A percentile compares a stretch with the other conserved stretches of the same genome.
Evolutionary conservation across 2,329 filamentous ascomycete genomes (phyloP).

Genomic region (Hirsutella minnesotensis): DNA sequence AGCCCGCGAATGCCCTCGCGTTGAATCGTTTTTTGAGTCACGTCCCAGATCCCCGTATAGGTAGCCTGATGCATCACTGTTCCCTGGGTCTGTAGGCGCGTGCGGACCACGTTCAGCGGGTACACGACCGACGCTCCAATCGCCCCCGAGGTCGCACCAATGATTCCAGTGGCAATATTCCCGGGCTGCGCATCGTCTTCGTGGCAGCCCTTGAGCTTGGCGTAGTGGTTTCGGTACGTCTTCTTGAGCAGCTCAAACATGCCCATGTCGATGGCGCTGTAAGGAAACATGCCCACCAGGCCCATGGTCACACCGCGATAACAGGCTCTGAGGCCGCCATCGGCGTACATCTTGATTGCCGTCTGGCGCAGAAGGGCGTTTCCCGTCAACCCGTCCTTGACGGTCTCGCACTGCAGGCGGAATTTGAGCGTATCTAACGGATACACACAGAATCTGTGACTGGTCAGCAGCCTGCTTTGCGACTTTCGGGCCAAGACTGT

Average conservation of each 20-base stretch:
- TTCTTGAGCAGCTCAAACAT: slow-evolving; percentile 91
- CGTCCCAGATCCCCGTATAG: slow-evolving; percentile 85
- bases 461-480: slow-evolving; percentile 1
- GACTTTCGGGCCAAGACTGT: not conserved
- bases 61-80: slow-evolving; percentile 83
- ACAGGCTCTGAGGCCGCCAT: slow-evolving; percentile 62
- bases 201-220: slow-evolving; percentile 55
- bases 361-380: slow-evolving; percentile 75
- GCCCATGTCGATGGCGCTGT: slow-evolving; percentile 90
- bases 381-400: slow-evolving; percentile 72
- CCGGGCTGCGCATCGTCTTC: slow-evolving; percentile 75
- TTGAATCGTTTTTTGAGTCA: slow-evolving; percentile 69
- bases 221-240: slow-evolving; percentile 57
- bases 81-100: slow-evolving; percentile 84
- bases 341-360: slow-evolving; percentile 72
- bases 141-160: slow-evolving; percentile 84
- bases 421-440: slow-evolving; percentile 78
- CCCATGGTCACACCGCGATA: slow-evolving; percentile 94
- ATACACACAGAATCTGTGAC: slow-evolving; percentile 74
- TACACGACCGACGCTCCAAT: slow-evolving; percentile 92
- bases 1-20: slow-evolving; percentile 76
- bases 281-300: slow-evolving; percentile 92
- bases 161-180: slow-evolving; percentile 74
- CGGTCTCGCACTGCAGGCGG: slow-evolving; percentile 85
- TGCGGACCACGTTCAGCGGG: slow-evolving; percentile 85